Conservation (phyloP, 2,329 filamentous ascomycete genomes). For the Hawksworthiomyces lignivorus region DNA sequence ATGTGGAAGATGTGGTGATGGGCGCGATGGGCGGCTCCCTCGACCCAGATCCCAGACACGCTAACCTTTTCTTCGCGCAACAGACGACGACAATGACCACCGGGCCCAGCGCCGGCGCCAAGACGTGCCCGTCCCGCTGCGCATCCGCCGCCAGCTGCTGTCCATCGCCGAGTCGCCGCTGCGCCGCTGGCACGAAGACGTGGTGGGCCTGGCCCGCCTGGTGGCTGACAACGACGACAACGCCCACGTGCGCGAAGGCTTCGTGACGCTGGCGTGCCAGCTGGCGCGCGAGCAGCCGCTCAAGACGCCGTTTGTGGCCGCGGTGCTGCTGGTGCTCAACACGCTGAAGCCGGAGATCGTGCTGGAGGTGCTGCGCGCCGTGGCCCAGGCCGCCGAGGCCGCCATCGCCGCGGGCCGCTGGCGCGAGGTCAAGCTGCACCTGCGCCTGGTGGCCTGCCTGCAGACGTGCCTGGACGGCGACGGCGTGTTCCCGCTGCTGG, state of each 20-base stretch:
- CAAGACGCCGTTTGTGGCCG: constrained; percentile 92
- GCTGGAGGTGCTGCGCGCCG: constrained; percentile 58
- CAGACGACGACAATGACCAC: constrained; percentile 65
- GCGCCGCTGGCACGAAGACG: constrained; percentile 71
- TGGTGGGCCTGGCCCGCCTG: constrained; percentile 64
- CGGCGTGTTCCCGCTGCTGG: constrained; percentile 75
- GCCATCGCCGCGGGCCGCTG: constrained; percentile 68
- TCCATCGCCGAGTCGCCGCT: constrained; percentile 75
- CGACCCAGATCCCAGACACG: too few relatives aligned
- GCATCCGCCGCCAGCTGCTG: constrained; percentile 70
- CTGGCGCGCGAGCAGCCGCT: constrained; percentile 85
- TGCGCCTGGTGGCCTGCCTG: constrained; percentile 84
- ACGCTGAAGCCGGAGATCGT: constrained; percentile 67
- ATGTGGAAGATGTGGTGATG: constrained; percentile 21
- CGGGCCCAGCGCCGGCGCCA: constrained; percentile 67
- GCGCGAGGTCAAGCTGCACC: constrained; percentile 82
- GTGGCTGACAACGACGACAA: constrained; percentile 83
- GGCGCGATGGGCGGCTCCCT: too few relatives aligned
- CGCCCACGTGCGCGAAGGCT: constrained; percentile 63
- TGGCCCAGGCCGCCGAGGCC: constrained; percentile 54
- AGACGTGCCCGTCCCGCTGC: constrained; percentile 60
- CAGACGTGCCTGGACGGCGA: constrained; percentile 75
- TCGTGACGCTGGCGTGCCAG: constrained; percentile 67
- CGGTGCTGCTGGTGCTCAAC: constrained; percentile 74
- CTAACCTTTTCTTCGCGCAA: constrained; percentile 14